phyloP scores from a whole-genome alignment of 192 early-diverging fungal species.

The Coemansia sp. region DNA sequence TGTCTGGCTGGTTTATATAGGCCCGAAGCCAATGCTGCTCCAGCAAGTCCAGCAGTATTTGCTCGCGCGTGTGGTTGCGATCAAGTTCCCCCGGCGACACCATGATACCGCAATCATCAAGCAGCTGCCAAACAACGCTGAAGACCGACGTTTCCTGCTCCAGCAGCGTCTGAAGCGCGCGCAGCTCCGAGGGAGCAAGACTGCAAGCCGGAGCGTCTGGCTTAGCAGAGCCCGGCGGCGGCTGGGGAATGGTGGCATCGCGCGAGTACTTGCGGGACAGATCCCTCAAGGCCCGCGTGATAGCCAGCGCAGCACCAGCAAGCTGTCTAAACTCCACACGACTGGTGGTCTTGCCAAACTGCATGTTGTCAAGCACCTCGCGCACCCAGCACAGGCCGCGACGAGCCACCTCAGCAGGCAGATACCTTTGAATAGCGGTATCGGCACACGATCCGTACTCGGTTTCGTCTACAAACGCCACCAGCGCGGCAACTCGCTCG shows the following conservation, averaged over 20 bases:
- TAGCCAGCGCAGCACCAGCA: constrained; percentile 13
- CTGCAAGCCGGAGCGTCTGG: neutral
- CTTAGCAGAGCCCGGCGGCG: neutral
- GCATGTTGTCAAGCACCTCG: constrained; percentile 42
- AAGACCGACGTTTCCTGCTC: constrained; percentile 17
- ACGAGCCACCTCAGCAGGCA: constrained; percentile 41
- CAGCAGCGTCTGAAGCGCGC: constrained; percentile 15
- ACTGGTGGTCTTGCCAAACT: constrained; percentile 23
- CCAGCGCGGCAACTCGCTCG: constrained; percentile 11
- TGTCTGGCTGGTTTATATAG: neutral
- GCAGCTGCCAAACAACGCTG: constrained; percentile 45
- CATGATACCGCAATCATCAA: constrained; percentile 45
- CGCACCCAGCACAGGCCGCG: constrained; percentile 43
- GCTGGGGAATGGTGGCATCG: neutral
- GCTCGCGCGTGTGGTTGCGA: constrained; percentile 16
- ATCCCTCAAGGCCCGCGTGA: constrained; percentile 19
- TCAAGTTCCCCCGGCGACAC: constrained; percentile 51
- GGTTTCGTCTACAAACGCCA: constrained; percentile 21
- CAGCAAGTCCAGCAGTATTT: constrained; percentile 43
- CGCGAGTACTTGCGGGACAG: constrained; percentile 6
- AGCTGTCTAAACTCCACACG: constrained; percentile 28
- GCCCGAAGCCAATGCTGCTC: constrained; percentile 40
- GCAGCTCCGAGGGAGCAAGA: constrained; percentile 15
- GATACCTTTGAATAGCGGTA: constrained; percentile 8
- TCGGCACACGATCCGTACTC: constrained; percentile 27